A percentile compares a stretch with the other conserved stretches of the same genome.
These are phyloP conservation scores for Phytopythium litorale DNA, from an alignment of 352 stramenopile species.

Conservation along the genomic window DNA sequence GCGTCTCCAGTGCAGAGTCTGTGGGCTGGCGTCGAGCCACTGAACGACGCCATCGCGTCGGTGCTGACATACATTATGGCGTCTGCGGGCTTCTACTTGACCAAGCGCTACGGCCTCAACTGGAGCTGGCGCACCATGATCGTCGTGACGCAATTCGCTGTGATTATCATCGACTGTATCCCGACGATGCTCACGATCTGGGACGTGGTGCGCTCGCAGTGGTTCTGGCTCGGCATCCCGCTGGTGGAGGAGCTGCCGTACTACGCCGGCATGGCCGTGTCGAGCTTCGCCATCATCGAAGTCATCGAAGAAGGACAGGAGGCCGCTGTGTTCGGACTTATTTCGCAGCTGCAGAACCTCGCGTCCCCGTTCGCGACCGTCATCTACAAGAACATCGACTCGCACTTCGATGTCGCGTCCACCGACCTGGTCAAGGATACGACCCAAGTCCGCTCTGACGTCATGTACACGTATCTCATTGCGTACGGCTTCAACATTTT, in stretches of 20 bases:
- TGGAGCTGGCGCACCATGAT: conserved; percentile 45
- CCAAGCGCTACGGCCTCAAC: conserved; percentile 29
- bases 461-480: conserved; percentile 34
- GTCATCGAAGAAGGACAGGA: conserved; percentile 42
- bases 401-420: conserved; percentile 34
- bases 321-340: conserved; percentile 40
- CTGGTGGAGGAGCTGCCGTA: conserved; percentile 33
- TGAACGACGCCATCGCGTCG: conserved; percentile 30
- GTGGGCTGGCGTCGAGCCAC: conserved; percentile 37
- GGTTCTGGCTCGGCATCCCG: conserved; percentile 51
- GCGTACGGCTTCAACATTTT: conserved; percentile 38
- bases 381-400: conserved; percentile 48
- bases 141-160: conserved; percentile 28
- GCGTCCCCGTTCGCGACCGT: conserved; percentile 35
- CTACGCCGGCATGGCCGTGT: conserved; percentile 36
- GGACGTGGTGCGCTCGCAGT: conserved; percentile 43
- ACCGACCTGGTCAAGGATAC: conserved; percentile 22
- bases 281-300: conserved; percentile 43
- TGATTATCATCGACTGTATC: conserved; percentile 35
- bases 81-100: conserved; percentile 22
- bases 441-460: conserved; percentile 26
- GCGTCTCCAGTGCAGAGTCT: conserved; percentile 25
- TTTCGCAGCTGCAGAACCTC: conserved; percentile 38
- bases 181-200: conserved; percentile 47
- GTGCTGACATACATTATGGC: conserved; percentile 30